Percentiles rank a stretch among this genome's conserved stretches.
Conservation (phyloP, 495 filamentous ascomycete species). For the Aspergillus carlsbadensis region DNA sequence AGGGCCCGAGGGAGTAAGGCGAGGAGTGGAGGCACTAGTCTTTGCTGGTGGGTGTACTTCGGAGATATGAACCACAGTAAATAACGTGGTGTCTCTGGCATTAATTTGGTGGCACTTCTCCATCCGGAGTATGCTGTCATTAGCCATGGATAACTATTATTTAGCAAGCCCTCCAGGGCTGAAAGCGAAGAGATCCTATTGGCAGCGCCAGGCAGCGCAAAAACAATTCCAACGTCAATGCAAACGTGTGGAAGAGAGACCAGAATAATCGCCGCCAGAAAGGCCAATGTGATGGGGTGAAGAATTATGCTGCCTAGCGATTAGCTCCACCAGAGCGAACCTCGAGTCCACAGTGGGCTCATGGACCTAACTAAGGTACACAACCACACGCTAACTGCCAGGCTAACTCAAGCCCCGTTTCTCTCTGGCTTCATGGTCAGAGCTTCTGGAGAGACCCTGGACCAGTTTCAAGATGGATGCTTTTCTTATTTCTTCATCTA, state of each 20-base stretch:
- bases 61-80: constrained; percentile 14
- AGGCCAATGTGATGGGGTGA: constrained; percentile 13
- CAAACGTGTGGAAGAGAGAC: constrained; percentile 3
- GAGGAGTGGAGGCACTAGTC: constrained; percentile 8
- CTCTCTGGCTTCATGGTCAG: constrained; percentile 18
- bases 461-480: constrained; percentile 27
- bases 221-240: background rate
- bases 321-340: constrained; percentile 16
- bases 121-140: too few relatives aligned
- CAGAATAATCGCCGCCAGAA: background rate
- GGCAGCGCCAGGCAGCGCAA: background rate
- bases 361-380: constrained; percentile 8
- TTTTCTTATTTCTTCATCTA: constrained; percentile 14
- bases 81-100: too few relatives aligned
- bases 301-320: constrained; percentile 26
- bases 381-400: constrained; percentile 4
- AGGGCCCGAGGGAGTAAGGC: constrained; percentile 2
- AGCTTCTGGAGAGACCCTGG: constrained; percentile 31
- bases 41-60: constrained; percentile 18
- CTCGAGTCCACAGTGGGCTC: constrained; percentile 17
- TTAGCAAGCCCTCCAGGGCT: background rate
- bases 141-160: background rate
- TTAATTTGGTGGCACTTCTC: too few relatives aligned
- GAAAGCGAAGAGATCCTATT: background rate
- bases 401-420: constrained; percentile 4